Base-by-base conservation (phyloP, 2,329 filamentous ascomycete genomes). In the Penicillium hesseltinei region DNA sequence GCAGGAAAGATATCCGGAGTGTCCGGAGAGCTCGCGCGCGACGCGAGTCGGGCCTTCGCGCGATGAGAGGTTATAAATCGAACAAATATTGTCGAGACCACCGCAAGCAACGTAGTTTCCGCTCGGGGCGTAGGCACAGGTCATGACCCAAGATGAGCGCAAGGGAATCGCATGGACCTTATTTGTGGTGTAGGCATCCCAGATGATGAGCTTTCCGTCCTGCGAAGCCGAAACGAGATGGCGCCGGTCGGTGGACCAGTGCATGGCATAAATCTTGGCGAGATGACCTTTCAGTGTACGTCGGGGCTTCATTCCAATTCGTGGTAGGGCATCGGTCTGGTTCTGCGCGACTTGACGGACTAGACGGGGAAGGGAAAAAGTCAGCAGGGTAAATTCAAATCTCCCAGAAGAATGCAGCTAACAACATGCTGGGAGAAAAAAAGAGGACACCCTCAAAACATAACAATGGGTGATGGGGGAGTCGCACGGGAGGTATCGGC, bases 261-360 rank as follows among this genome's bases (percentile, higher is more conserved):
- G 94, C 94, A 99, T 99, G 70, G 94, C 94, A 78, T 99, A 99
- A 71, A 99, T 99, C 82, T 99, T 99, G 70, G 94, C 94, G 66
- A 99, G 81, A 83, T 99, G 94, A 66, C 94, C 94, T 82, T 97
- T 97, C 66, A 99, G 84, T 50, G 92, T 97, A 71, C 92, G 90
- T 82, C 96, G 94, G 64, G 93, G 90, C 84, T 94, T 96, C 94
- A 99, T 97, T 74, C 93, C 85, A 77, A 95, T 94, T 78, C 90
- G 89, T 64, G 93, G 92, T 69, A 99, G 87, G 66, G 90, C 83
- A 76, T 97, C 94, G 77, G 96, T 93, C 65, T 93, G 89, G 80
- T 93, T 90, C 75, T 92, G 88, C 71, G 94, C 90, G 69, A 97
- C 91, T 79, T 91, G 88, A 78, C 92, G 91, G 66, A 97, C 93